Evolutionary conservation across 352 stramenopile species (phyloP), one percentile per base, ranked within the genome.

Genomic region (Globisporangium radiosum): DNA sequence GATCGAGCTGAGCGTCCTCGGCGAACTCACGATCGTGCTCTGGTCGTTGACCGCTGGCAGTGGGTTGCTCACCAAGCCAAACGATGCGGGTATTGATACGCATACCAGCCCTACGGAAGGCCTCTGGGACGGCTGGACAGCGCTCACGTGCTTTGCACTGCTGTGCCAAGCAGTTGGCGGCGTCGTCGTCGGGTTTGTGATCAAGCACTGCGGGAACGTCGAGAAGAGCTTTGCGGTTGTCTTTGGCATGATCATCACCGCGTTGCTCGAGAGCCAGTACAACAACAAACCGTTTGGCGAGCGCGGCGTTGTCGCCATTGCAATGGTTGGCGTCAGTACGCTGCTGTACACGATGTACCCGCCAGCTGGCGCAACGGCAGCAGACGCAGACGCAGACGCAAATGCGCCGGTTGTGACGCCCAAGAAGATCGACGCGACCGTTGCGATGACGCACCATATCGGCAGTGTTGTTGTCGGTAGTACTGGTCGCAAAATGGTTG

Each of bases 161-260:
- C 59, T 92, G 36, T 87, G 81, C 40, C 82, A 94, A 64, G 85
- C 85, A 2, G 44, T 72, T 13, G 82, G 85, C 52, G 81, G 85
- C 17, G 72, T 94, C 14, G 47, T 91, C 15, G 85, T 94, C 17
- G 85, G 81, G 13, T 89, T 90, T 56, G 85, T 94, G 40, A 94
- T 91, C 64, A 88, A 89, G 67, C 75, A 92, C 69, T 90, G 80
- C 44, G 85, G 85, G 7, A 92, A 91, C 63, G 81, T 94, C 19
- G 78, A 92, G 54, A 92, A 92, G 66, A 88, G 72, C 64, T 92
- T 94, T 59, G 81, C 81, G 0, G 85, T 92, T 14, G 85, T 94
- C 40, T 69, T 77, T 19, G 85, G 85, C 13, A 90, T 92, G 74
- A 76, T 88, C 57, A 85, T 92, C 55, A 92, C 82, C 14, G 85